These are phyloP conservation scores for Magnusiomyces clavatus DNA, from an alignment of 1,139 yeast genomes.

Conservation along the genomic window DNA sequence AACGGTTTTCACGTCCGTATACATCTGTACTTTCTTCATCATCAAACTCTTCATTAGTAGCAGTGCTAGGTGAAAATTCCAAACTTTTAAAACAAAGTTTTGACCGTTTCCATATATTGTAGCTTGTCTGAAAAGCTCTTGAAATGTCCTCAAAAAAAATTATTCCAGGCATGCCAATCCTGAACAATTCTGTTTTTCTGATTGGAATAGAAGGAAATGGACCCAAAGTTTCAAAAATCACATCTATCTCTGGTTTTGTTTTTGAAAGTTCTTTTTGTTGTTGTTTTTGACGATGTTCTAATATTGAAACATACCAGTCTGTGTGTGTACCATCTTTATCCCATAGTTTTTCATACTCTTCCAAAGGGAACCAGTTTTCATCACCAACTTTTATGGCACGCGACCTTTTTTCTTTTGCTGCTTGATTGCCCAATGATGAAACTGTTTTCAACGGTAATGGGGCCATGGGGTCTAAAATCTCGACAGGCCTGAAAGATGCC, in stretches of 20 bases:
- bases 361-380: slow-evolving; percentile 10
- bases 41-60: not conserved
- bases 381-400: not conserved
- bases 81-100: too few relatives aligned
- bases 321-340: slow-evolving; percentile 6
- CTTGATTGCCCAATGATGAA: too few relatives aligned
- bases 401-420: not conserved
- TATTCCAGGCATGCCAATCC: not conserved
- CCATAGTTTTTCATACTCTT: slow-evolving; percentile 7
- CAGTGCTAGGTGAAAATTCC: not conserved
- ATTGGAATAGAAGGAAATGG: too few relatives aligned
- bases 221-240: too few relatives aligned
- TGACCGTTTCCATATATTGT: not conserved
- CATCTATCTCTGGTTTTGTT: not conserved
- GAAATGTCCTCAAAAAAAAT: not conserved
- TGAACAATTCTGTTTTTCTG: not conserved
- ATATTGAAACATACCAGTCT: slow-evolving; percentile 4
- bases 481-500: slow-evolving; percentile 44
- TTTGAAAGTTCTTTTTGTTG: not conserved
- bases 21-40: not conserved
- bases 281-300: not conserved
- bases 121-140: not conserved
- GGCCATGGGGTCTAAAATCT: slow-evolving; percentile 30
- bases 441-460: not conserved
- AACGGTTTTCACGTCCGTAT: not conserved